Evolutionary conservation across 106 monocot genomes (phyloP).

Genomic region (Dioscorea zingiberensis): DNA sequence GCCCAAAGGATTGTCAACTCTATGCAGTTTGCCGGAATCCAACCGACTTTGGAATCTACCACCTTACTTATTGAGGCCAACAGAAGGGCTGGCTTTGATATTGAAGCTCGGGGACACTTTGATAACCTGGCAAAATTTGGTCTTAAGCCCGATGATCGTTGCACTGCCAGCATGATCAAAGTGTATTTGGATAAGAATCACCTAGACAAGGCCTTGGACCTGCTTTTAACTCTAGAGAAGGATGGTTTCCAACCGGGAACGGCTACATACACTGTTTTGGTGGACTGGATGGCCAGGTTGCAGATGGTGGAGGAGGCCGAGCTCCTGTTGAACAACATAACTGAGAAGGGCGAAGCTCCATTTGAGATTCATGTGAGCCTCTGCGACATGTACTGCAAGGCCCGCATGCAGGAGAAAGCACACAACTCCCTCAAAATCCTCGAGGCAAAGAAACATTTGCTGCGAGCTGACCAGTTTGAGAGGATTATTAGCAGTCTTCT

Average conservation of each 20-base stretch:
- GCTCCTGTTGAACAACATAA: conserved; percentile 36
- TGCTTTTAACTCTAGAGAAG: conserved; percentile 69
- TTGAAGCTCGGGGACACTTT: conserved; percentile 59
- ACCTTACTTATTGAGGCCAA: conserved; percentile 60
- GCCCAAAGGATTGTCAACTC: conserved; percentile 48
- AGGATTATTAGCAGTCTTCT: conserved; percentile 54
- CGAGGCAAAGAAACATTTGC: conserved; percentile 40
- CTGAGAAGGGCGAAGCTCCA: conserved; percentile 43
- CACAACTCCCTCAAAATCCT: conserved; percentile 42
- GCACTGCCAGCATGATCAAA: conserved; percentile 49
- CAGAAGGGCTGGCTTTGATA: conserved; percentile 25
- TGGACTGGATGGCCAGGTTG: conserved; percentile 75
- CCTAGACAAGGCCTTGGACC: conserved; percentile 71
- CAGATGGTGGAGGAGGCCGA: conserved; percentile 86
- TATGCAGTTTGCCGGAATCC: conserved; percentile 65
- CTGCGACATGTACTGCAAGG: conserved; percentile 68
- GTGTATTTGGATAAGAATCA: conserved; percentile 64
- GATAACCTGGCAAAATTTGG: conserved; percentile 45
- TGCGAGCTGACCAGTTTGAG: conserved; percentile 62
- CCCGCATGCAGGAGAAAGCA: conserved; percentile 35
- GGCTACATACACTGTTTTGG: conserved; percentile 48
- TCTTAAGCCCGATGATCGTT: conserved; percentile 63
- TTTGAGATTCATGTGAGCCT: conserved; percentile 65
- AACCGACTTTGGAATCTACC: conserved; percentile 38
- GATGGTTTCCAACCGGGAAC: conserved; percentile 56